Evolutionary conservation across 805 yeast genomes (phyloP), one percentile per base, ranked within the genome.

Genomic region (Yarrowia sp.): DNA sequence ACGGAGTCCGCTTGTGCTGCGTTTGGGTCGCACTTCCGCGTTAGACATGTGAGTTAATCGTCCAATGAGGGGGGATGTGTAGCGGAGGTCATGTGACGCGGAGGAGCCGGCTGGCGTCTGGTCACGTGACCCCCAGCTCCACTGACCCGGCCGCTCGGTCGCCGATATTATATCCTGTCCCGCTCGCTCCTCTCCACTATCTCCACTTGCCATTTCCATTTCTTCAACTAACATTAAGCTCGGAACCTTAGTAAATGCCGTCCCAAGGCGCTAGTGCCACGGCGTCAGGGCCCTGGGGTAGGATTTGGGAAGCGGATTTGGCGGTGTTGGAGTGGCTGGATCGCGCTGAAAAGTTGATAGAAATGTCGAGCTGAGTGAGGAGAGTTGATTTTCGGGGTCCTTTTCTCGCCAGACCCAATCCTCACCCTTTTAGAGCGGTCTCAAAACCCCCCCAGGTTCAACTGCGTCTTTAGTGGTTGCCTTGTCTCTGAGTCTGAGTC

Each of bases 221-320:
- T 43, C 50, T 40, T 58, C 42, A 39, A 8, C 38, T 19, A 17
- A 42, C 39, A 40, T 58, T 58, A 58, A 58, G 34, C 64, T 58
- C 50, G 19, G 49, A 58, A 58, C 64, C 44, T 58, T 58, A 43
- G 50, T 33, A 58, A 58, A 58, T 58, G 64, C 64, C 64, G 64
- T 58, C 50, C 64, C 64, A 58, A 58, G 64, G 64, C 64, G 40
- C 64, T 58, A 42, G 64, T 42, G 64, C 64, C 64, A 42, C 64
- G 50, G 64, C 64, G 50, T 56, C 64, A 58, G 64, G 50, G 64
- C 50, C 63, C 64, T 58, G 49, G 64, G 50, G 50, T 42, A 58
- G 30, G n/a, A 24, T 7, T 24, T 24, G 30, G 6, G 30, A 4
- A 24, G 30, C 30, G 30, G 30, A 24, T 24, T 24, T 24, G 30